Conservation (phyloP, 257 asterid genomes). For the Fraxinus excelsior region DNA sequence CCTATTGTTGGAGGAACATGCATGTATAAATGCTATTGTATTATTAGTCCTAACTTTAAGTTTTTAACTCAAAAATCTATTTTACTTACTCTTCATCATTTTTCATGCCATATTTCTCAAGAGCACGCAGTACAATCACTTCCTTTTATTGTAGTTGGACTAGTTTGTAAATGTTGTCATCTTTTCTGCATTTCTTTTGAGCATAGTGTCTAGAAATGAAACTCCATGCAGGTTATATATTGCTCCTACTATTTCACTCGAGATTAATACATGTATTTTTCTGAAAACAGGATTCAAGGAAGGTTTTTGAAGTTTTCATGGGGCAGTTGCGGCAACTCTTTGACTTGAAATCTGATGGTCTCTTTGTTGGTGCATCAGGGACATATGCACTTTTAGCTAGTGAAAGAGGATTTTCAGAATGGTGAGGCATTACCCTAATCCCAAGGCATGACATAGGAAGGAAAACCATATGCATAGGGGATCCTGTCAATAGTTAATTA, state of each 20-base stretch:
- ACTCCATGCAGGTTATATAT: background rate
- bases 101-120: background rate
- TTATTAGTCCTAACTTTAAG: background rate
- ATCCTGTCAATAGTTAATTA: background rate
- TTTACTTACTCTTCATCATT: background rate
- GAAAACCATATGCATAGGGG: background rate
- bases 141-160: background rate
- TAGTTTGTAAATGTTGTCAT: slow-evolving; percentile 9
- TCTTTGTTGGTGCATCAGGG: slow-evolving; percentile 56
- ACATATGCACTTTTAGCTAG: slow-evolving; percentile 59
- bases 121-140: background rate
- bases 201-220: slow-evolving; percentile 3
- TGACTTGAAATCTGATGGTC: slow-evolving; percentile 75
- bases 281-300: slow-evolving; percentile 67
- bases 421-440: slow-evolving; percentile 52
- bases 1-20: no score
- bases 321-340: slow-evolving; percentile 94
- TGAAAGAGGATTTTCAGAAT: slow-evolving; percentile 84
- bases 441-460: slow-evolving; percentile 3
- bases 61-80: background rate
- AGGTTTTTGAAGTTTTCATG: slow-evolving; percentile 69
- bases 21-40: no score
- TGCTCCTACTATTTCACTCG: background rate
- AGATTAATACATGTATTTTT: slow-evolving; percentile 26
- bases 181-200: slow-evolving; percentile 2